Evolutionary conservation across 345 rosid species (phyloP).

Genomic region (Heritiera fomes): DNA sequence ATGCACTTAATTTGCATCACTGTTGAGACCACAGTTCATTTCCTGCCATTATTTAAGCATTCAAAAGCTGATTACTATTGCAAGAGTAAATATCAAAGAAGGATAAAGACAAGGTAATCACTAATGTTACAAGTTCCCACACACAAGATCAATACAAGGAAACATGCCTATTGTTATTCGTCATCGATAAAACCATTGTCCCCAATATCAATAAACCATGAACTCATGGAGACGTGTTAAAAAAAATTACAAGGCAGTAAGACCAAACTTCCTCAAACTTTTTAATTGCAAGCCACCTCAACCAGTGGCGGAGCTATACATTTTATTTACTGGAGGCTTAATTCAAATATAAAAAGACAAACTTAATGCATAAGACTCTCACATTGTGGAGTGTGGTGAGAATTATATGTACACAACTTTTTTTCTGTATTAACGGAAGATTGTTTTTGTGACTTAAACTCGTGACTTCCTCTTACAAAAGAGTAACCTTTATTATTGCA

Average conservation of each 20-base stretch:
- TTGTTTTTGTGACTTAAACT: too few species aligned
- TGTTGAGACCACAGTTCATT: slow-evolving; percentile 49
- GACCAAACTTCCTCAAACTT: background rate
- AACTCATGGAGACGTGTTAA: background rate
- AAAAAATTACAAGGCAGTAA: background rate
- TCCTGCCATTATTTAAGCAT: slow-evolving; percentile 59
- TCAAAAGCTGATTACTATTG: background rate
- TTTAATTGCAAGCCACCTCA: background rate
- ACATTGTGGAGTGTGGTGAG: too few species aligned
- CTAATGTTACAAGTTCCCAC: slow-evolving; percentile 1
- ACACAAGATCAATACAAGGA: background rate
- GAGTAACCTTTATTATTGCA: too few species aligned
- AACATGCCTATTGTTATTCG: background rate
- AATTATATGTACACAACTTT: too few species aligned
- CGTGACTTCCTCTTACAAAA: too few species aligned
- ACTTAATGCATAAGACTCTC: too few species aligned
- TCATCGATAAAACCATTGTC: background rate
- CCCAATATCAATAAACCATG: background rate
- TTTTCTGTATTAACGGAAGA: too few species aligned
- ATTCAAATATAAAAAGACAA: too few species aligned
- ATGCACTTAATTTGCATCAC: slow-evolving; percentile 52
- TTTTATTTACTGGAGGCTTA: too few species aligned
- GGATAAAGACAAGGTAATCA: background rate
- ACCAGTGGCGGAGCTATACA: background rate
- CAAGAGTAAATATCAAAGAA: slow-evolving; percentile 2